A percentile compares a stretch with the other conserved stretches of the same genome.
Evolutionary conservation across 1,284 basidiomycete genomes (phyloP).

Genomic region (Melanopsichium pennsylvanicum): DNA sequence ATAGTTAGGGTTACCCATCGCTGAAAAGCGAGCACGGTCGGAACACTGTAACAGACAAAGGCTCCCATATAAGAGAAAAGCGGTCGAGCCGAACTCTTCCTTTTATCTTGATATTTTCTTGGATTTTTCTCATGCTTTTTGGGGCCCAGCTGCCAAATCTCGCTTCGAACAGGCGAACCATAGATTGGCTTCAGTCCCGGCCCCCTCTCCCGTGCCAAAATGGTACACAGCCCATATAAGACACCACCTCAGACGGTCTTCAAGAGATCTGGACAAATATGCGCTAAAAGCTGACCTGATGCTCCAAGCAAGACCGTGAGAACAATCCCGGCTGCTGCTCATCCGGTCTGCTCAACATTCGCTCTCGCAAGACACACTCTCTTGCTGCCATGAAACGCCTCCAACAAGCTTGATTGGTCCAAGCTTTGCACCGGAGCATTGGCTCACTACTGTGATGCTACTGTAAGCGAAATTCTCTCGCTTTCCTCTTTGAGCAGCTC

Average conservation of each 20-base stretch:
- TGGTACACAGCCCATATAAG: too few species aligned
- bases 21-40: too few species aligned
- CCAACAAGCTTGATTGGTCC: neutral
- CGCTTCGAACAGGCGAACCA: constrained; percentile 4
- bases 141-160: constrained; percentile 2
- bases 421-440: neutral
- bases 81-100: neutral
- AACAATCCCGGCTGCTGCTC: neutral
- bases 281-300: neutral
- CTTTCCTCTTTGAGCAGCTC: neutral
- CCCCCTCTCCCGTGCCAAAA: neutral
- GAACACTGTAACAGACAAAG: too few species aligned
- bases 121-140: neutral
- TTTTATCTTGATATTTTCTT: neutral
- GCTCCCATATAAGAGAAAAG: too few species aligned
- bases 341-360: neutral
- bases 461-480: neutral
- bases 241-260: too few species aligned
- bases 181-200: neutral
- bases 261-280: constrained; percentile 1
- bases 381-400: neutral
- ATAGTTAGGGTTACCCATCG: too few species aligned
- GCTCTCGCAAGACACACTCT: neutral
- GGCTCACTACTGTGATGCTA: neutral
- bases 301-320: too few species aligned